phyloP scores from a whole-genome alignment of 148 eudicot genomes.

The Hydrangea macrophylla region DNA sequence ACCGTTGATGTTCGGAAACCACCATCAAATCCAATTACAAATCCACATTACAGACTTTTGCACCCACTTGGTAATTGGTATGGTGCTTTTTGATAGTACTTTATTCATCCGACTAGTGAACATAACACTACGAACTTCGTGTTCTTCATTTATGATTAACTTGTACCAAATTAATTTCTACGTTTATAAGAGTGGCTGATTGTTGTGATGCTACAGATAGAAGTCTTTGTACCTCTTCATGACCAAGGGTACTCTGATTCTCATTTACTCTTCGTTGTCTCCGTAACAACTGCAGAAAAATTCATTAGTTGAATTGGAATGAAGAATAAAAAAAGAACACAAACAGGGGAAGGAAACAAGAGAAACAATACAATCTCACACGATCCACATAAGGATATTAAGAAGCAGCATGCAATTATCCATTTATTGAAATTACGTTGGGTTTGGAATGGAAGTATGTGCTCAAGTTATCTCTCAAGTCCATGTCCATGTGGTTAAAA shows the following conservation, averaged over 20 bases:
- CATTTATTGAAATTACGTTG: not conserved
- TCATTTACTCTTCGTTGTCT: conserved; percentile 76
- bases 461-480: too few relatives aligned
- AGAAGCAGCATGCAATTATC: conserved; percentile 1
- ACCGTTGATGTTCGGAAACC: too few relatives aligned
- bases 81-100: too few relatives aligned
- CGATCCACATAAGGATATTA: not conserved
- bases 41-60: too few relatives aligned
- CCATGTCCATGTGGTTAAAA: too few relatives aligned
- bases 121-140: not conserved
- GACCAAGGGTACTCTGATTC: conserved; percentile 53
- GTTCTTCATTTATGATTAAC: not conserved
- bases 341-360: not conserved
- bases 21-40: too few relatives aligned
- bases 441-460: too few relatives aligned
- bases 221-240: conserved; percentile 56
- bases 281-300: conserved; percentile 60
- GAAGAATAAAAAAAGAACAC: not conserved
- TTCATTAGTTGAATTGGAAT: conserved; percentile 14
- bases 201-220: not conserved
- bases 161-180: not conserved
- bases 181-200: not conserved
- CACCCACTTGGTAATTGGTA: too few relatives aligned
- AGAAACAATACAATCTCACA: not conserved
- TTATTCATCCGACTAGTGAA: not conserved